Evolutionary conservation across 768 basidiomycete species (phyloP), one percentile per base, ranked within the genome.

Genomic region (Lactarius hengduanensis): DNA sequence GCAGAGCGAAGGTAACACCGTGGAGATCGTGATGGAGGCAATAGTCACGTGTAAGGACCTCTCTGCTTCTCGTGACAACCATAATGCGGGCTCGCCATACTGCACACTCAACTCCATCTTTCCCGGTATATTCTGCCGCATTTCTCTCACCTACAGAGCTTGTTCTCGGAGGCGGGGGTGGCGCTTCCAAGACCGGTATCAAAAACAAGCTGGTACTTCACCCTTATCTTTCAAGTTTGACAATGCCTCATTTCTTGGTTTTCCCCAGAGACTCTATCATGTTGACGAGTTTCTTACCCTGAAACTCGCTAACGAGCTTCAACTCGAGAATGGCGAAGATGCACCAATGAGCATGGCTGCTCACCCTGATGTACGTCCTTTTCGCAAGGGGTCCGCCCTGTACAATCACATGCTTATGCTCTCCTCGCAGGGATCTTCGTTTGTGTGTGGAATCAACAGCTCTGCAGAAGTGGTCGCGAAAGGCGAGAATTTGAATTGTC

Each of bases 341-440:
- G 91, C 91, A 5, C 96, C 97, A n/a, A 98, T 95, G 93, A 96
- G 94, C 74, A 88, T 98, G 82, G 88, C 89, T 20, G 83, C 85
- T 15, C 78, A 90, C 73, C 76, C 80, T 10, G 75, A 85, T 77
- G 92, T 90, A 75, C 67, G 77, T 68, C 28, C 65, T 58, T 50
- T 36, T 47, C 61, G 59, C 66, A 16, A 26, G 47, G 41, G 3
- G 62, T 47, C 38, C 22, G 43, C 11, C 69, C 43, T 63, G 53
- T 9, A 36, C 66, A 34, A 11, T 34, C 9, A 57, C 43, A 4
- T 34, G n/a, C 57, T 28, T 43, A 61, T 60, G 62, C 28, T 50
- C 60, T 43, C 50, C 84, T 82, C 78, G 75, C 58, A 79, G 82
- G 74, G 78, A 79, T 68, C 45, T 4, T 66, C 60, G 18, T 70